Conservation (phyloP, 805 yeast species). For the Candida piceae region DNA sequence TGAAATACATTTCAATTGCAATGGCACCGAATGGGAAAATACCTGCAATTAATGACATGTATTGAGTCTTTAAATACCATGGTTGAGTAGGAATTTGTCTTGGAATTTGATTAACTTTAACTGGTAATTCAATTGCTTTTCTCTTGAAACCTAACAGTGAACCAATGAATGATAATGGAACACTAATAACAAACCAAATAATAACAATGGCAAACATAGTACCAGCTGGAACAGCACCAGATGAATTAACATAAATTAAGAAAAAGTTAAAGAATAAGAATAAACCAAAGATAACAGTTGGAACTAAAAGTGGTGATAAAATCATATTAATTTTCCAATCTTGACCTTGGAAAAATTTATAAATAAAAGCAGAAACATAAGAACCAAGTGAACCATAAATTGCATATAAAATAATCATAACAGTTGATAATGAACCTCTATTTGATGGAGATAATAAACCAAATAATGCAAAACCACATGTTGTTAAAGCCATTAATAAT, state of each 20-base stretch:
- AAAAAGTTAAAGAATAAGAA: slow-evolving; percentile 77
- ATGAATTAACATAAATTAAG: slow-evolving; percentile 69
- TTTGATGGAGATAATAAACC: slow-evolving; percentile 92
- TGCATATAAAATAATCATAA: slow-evolving; percentile 80
- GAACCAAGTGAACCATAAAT: slow-evolving; percentile 80
- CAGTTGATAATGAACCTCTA: slow-evolving; percentile 89
- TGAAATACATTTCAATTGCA: slow-evolving; percentile 91
- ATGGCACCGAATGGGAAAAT: slow-evolving; percentile 93
- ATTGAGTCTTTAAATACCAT: slow-evolving; percentile 64
- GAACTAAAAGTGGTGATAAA: slow-evolving; percentile 79
- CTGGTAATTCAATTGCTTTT: slow-evolving; percentile 45
- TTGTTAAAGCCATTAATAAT: slow-evolving; percentile 65
- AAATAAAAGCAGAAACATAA: slow-evolving; percentile 77
- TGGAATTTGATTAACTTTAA: slow-evolving; percentile 90
- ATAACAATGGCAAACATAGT: slow-evolving; percentile 76
- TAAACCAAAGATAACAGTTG: slow-evolving; percentile 63
- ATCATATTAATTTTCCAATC: slow-evolving; percentile 83
- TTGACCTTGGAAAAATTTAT: slow-evolving; percentile 88
- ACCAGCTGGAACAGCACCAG: slow-evolving; percentile 93
- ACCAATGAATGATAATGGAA: slow-evolving; percentile 83
- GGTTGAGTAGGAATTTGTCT: slow-evolving; percentile 94
- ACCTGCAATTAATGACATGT: slow-evolving; percentile 74
- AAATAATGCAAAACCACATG: slow-evolving; percentile 76
- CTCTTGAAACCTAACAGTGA: slow-evolving; percentile 73
- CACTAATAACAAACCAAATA: slow-evolving; percentile 81